Percentiles rank a stretch among this genome's conserved stretches.
These are phyloP conservation scores for Emmonsiellopsis sp. DNA, from an alignment of 2,329 filamentous ascomycete genomes.

Conservation along the genomic window DNA sequence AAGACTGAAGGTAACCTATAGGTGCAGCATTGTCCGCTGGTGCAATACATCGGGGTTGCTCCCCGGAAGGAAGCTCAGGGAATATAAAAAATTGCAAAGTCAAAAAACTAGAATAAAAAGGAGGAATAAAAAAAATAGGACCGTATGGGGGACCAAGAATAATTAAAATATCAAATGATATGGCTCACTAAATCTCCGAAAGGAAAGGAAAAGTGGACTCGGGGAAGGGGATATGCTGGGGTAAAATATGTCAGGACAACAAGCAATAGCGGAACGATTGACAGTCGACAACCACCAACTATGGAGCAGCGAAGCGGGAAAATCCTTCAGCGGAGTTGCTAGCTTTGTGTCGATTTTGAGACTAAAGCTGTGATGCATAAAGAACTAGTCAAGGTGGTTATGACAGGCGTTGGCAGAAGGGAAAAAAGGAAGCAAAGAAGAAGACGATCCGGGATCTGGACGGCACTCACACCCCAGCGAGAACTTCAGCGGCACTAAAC, in stretches of 20 bases:
- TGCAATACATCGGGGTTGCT: not conserved
- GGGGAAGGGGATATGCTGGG: not conserved
- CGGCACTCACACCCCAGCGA: no score
- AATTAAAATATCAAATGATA: not conserved
- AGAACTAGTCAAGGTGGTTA: no score
- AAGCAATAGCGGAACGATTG: no score
- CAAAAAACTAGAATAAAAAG: not conserved
- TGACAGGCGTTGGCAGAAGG: not conserved
- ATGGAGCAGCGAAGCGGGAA: no score
- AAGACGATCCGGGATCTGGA: not conserved
- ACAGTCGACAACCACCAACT: no score
- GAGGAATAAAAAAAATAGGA: not conserved
- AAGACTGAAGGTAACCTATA: not conserved
- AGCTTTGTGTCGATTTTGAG: not conserved
- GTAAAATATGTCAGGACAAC: not conserved
- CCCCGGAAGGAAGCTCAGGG: not conserved
- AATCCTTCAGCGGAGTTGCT: not conserved
- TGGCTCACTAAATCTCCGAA: not conserved
- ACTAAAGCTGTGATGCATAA: no score
- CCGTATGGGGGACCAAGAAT: no score
- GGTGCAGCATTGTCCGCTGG: not conserved
- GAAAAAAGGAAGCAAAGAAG: not conserved
- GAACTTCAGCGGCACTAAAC: no score
- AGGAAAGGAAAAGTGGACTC: not conserved
- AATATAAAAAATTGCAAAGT: not conserved